A percentile compares a stretch with the other conserved stretches of the same genome.
Evolutionary conservation across 1,284 basidiomycete species (phyloP).

Genomic region (Boletus smithii): DNA sequence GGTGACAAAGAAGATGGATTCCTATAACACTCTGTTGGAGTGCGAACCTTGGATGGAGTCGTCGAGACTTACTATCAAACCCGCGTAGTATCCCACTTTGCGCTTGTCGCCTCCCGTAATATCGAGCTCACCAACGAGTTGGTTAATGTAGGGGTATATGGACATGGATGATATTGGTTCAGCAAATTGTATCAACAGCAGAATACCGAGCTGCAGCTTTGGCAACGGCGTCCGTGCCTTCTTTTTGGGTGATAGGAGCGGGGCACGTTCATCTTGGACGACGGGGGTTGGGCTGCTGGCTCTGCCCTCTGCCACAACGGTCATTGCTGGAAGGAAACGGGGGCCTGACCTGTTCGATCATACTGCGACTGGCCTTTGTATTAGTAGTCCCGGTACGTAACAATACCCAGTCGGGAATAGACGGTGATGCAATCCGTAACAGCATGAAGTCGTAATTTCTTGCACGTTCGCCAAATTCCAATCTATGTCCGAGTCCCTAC

Average conservation of each 20-base stretch:
- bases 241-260: constrained; percentile 9
- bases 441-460: too few species aligned
- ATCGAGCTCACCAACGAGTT: constrained; percentile 29
- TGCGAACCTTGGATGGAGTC: neutral
- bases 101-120: constrained; percentile 25
- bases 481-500: too few species aligned
- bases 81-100: constrained; percentile 29
- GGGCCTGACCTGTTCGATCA: too few species aligned
- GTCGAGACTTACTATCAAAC: constrained; percentile 21
- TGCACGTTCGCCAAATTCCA: too few species aligned
- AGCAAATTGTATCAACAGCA: constrained; percentile 23
- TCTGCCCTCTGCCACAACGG: neutral
- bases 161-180: constrained; percentile 29
- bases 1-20: constrained; percentile 70
- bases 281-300: too few species aligned
- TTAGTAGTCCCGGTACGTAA: neutral
- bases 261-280: constrained; percentile 15
- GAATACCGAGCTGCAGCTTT: constrained; percentile 24
- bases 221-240: constrained; percentile 20
- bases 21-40: constrained; percentile 36
- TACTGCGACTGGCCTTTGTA: neutral
- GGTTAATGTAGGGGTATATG: constrained; percentile 32
- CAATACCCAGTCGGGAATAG: too few species aligned
- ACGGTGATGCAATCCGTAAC: too few species aligned
- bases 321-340: too few species aligned